phyloP scores from a whole-genome alignment of 1,284 basidiomycete species.

The Boletus semigastroideus region DNA sequence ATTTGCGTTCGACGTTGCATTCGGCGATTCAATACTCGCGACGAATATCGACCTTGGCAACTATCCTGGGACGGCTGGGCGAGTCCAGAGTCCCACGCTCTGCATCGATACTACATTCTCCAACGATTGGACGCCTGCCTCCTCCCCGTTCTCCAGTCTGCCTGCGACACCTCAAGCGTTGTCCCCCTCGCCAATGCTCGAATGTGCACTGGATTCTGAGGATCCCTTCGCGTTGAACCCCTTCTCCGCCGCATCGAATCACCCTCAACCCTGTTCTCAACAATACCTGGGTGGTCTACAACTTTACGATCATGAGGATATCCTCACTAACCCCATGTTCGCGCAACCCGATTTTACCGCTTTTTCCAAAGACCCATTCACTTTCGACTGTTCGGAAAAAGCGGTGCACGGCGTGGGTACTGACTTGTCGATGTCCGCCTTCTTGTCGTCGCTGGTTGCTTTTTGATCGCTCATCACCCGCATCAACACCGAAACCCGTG shows the following conservation, averaged over 20 bases:
- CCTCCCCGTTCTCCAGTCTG: conserved; percentile 32
- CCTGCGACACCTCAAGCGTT: conserved; percentile 29
- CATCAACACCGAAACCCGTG: conserved; percentile 7
- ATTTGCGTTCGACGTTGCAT: conserved; percentile 25
- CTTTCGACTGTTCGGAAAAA: conserved; percentile 27
- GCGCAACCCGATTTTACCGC: conserved; percentile 18
- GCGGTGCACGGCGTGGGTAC: conserved; percentile 21
- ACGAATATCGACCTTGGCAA: conserved; percentile 12
- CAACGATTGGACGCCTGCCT: conserved; percentile 32
- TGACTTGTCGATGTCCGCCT: conserved; percentile 33
- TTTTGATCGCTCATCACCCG: conserved; percentile 19
- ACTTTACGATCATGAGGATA: conserved; percentile 20
- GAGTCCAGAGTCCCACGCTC: conserved; percentile 30
- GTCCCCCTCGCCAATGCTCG: conserved; percentile 27
- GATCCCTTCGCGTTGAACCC: conserved; percentile 39
- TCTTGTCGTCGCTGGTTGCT: conserved; percentile 32
- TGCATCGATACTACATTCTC: conserved; percentile 26
- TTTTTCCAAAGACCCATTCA: conserved; percentile 26
- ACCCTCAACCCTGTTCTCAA: conserved; percentile 15
- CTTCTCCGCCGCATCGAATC: conserved; percentile 47
- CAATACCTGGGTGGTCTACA: conserved; percentile 23
- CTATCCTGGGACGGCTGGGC: conserved; percentile 25
- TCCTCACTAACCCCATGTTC: conserved; percentile 15
- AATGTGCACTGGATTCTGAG: conserved; percentile 25
- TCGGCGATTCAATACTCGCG: conserved; percentile 31